These are phyloP conservation scores for Kuraishia ogatae DNA, from an alignment of 805 yeast genomes.

Conservation along the genomic window DNA sequence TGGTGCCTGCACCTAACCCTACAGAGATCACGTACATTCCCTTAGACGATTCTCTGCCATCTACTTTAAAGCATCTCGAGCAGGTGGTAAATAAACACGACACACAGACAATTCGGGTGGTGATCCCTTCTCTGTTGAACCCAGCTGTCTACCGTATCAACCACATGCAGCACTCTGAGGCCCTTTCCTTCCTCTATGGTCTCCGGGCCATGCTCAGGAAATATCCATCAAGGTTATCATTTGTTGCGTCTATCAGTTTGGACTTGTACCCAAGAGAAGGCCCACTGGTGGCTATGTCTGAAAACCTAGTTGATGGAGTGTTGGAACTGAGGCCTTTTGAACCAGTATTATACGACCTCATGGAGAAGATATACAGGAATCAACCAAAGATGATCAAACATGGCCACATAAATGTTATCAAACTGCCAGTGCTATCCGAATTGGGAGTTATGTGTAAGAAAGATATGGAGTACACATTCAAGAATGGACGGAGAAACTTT, in stretches of 20 bases:
- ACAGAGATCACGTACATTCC: slow-evolving; percentile 54
- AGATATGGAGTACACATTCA: slow-evolving; percentile 75
- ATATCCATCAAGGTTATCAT: slow-evolving; percentile 25
- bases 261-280: slow-evolving; percentile 55
- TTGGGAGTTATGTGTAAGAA: slow-evolving; percentile 73
- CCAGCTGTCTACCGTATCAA: slow-evolving; percentile 64
- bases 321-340: slow-evolving; percentile 76
- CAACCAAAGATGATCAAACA: slow-evolving; percentile 75
- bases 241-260: slow-evolving; percentile 50
- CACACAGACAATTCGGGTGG: slow-evolving; percentile 49
- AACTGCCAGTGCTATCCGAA: slow-evolving; percentile 65
- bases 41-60: slow-evolving; percentile 13
- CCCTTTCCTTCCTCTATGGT: slow-evolving; percentile 54
- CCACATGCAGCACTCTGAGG: slow-evolving; percentile 32
- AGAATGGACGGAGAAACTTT: slow-evolving; percentile 73
- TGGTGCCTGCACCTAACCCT: slow-evolving; percentile 57
- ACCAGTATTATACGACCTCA: slow-evolving; percentile 55
- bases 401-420: slow-evolving; percentile 72
- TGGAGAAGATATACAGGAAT: slow-evolving; percentile 62
- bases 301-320: slow-evolving; percentile 56
- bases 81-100: slow-evolving; percentile 31
- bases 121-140: slow-evolving; percentile 70
- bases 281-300: slow-evolving; percentile 41
- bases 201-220: slow-evolving; percentile 45
- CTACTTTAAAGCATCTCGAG: slow-evolving; percentile 32